Base-by-base conservation (phyloP, 2,329 filamentous ascomycete species). In the Apiospora koreana region DNA sequence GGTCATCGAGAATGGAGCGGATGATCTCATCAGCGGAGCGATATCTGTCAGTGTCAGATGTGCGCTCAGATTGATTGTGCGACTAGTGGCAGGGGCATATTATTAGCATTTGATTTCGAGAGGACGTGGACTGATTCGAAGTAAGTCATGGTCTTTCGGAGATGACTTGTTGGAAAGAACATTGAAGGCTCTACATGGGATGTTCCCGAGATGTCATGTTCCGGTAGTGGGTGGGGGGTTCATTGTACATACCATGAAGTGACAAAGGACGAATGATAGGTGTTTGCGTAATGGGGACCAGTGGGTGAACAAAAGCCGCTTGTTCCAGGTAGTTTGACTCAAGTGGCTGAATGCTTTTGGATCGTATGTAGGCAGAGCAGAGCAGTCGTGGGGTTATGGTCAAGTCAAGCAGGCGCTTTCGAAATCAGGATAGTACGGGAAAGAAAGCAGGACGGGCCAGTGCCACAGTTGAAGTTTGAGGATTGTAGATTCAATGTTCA, bases 1-100 rank as follows among this genome's bases (percentile, higher is more conserved):
- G 76, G 71, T 80, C 79, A 76, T 83, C 79, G 75, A 83, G 79
- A 69, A 82, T 81, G 69, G 79, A 81, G 67, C 79, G 79, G 31
- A 83, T 76, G 71, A 77, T 77, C 70, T 78, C 77, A 74, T 79
- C 73, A 72, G 78, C 77, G 23, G 76, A 75, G 68, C 73, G 75
- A 72, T 75, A 80, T 67, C 74, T 72, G 69, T 70, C 71, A 54
- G 73, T 75, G 70, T 75, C 73, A 68, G 76, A 72, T 50, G 75
- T 68, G 69, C 72, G 77, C 67, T 75, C 76, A 62, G 77, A 71
- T 43, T 70, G 72, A 76, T 78, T 75, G 72, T 75, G 74, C 72
- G 79, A 80, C 80, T 81, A 75, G 71, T 23, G 45, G 42, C 69
- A 68, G 58, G 21, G 41, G 14, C n/a, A 43, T 45, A 31, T 66